Percentiles rank a stretch among this genome's conserved stretches.
These are phyloP conservation scores for Ogataea haglerorum DNA, from an alignment of 805 yeast genomes.

Conservation along the genomic window DNA sequence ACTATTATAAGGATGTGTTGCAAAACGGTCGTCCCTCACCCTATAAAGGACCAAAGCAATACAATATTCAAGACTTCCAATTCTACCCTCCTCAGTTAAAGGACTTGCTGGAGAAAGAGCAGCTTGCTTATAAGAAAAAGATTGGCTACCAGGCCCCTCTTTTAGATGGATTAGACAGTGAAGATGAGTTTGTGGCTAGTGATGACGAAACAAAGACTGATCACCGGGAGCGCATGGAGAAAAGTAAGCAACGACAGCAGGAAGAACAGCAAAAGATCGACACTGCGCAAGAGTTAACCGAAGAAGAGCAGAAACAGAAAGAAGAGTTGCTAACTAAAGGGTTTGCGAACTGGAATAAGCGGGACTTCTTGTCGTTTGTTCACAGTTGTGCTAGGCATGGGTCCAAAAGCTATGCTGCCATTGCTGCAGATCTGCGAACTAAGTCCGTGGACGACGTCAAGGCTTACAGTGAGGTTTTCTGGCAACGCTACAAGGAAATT, in stretches of 20 bases:
- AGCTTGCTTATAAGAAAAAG: slow-evolving; percentile 56
- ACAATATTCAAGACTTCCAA: slow-evolving; percentile 69
- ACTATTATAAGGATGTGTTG: slow-evolving; percentile 69
- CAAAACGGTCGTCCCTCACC: slow-evolving; percentile 34
- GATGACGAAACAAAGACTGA: slow-evolving; percentile 30
- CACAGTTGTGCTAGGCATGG: slow-evolving; percentile 71
- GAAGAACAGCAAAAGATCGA: slow-evolving; percentile 56
- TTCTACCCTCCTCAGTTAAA: slow-evolving; percentile 58
- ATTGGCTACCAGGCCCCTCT: slow-evolving; percentile 56
- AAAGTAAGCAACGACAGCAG: slow-evolving; percentile 34
- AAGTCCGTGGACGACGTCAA: slow-evolving; percentile 59
- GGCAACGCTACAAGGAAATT: slow-evolving; percentile 56
- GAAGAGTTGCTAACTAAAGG: slow-evolving; percentile 52
- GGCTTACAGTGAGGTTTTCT: slow-evolving; percentile 56
- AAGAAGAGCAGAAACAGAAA: slow-evolving; percentile 56
- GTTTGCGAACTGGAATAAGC: slow-evolving; percentile 65
- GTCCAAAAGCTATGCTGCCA: slow-evolving; percentile 44
- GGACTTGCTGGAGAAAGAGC: slow-evolving; percentile 60
- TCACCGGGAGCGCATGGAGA: slow-evolving; percentile 22
- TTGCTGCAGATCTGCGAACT: slow-evolving; percentile 53
- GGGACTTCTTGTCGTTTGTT: slow-evolving; percentile 70
- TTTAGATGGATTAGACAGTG: slow-evolving; percentile 57
- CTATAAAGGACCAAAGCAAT: slow-evolving; percentile 61
- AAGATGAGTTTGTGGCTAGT: slow-evolving; percentile 41
- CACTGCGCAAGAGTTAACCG: slow-evolving; percentile 54